Evolutionary conservation across 306 rosid genomes (phyloP).

Genomic region (Pyrus betulifolia): DNA sequence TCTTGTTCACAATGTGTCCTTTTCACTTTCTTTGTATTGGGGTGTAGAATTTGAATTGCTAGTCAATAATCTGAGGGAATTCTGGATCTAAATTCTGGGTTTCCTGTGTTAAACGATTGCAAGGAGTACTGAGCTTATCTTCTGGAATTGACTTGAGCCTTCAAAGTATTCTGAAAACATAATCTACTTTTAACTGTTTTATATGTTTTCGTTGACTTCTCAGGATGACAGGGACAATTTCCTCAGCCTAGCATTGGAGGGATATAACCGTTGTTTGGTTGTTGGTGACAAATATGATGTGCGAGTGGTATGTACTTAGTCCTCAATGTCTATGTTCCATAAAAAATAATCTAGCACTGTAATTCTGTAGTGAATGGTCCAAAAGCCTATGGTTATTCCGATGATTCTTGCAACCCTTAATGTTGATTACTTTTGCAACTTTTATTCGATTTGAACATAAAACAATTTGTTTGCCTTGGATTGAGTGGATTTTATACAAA

Average conservation of each 20-base stretch:
- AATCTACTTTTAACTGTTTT: not conserved
- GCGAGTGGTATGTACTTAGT: conserved; percentile 69
- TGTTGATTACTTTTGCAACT: not conserved
- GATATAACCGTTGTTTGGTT: conserved; percentile 75
- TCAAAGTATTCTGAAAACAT: not conserved
- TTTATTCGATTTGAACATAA: not conserved
- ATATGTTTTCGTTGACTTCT: not conserved
- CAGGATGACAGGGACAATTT: conserved; percentile 95
- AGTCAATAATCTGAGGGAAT: not conserved
- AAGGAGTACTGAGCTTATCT: not conserved
- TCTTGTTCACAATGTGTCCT: not conserved
- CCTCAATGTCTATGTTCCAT: conserved; percentile 6
- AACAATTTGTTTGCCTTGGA: not conserved
- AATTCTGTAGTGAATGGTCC: not conserved
- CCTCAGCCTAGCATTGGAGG: conserved; percentile 81
- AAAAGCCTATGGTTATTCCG: not conserved
- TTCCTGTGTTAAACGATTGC: not conserved
- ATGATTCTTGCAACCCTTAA: not conserved
- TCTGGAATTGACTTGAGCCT: not conserved
- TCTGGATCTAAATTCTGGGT: not conserved
- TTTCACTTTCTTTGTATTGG: not conserved
- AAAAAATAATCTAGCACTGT: not conserved
- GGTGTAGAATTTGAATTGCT: not conserved
- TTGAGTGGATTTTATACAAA: not conserved
- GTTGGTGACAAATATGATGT: conserved; percentile 82